Base-by-base conservation (phyloP, 352 stramenopile species). In the Phytophthora citrophthora region DNA sequence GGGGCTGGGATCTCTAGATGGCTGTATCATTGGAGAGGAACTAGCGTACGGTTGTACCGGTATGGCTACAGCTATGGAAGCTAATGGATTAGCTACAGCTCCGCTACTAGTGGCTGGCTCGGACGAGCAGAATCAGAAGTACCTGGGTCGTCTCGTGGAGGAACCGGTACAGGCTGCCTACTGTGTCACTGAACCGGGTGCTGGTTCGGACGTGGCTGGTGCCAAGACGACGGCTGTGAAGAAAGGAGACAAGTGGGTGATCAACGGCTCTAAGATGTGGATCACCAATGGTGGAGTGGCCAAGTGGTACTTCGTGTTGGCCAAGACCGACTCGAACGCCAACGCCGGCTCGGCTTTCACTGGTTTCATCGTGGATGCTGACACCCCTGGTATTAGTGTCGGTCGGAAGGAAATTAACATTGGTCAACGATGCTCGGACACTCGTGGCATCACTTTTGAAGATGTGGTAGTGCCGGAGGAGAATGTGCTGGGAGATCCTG, bases 241-340 rank as follows among this genome's bases (percentile, higher is more conserved):
- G 71, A 95, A 97, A 62, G 93, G 93, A 52, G 91, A 98, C 72
- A 93, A 97, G 66, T 98, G 91, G 83, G 78, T 97, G 31, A 70
- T 98, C 44, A 98, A 98, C 72, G 93, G 93, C 51, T 91, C 77
- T 54, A 98, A 98, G 76, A 94, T 96, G 84, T 98, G 89, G 89
- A 98, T 98, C 74, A 98, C 92, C 26, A 98, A 98, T 73, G 92
- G 90, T 41, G 77, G 84, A 41, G 88, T 96, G 32, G 92, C 92
- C 62, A 94, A 96, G 62, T 96, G 87, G 83, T 97, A 81, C 77
- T 96, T 97, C 44, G 90, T 97, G 49, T 68, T 97, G 16, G 91
- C 91, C 64, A 97, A 97, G 76, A 96, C 91, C 13, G 86, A 97
- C 68, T 27, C 85, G 18, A 77, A 32, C 1, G 83, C 88, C 4